phyloP scores from a whole-genome alignment of 208 protist species.

The Crithidia bombi region DNA sequence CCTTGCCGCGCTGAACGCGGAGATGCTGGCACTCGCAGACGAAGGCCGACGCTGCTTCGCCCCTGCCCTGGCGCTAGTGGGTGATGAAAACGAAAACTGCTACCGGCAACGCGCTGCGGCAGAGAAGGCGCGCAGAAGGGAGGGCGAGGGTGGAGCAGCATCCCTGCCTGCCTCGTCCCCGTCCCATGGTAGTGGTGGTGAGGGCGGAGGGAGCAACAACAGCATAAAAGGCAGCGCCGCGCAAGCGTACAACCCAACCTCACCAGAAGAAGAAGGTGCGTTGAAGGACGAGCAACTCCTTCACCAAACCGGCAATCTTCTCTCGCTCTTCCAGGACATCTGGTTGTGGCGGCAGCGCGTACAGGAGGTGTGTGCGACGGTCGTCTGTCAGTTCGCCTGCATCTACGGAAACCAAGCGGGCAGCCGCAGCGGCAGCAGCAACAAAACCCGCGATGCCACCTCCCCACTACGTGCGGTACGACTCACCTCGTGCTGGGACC shows the following conservation, averaged over 20 bases:
- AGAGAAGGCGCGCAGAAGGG: not conserved
- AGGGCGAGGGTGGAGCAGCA: not conserved
- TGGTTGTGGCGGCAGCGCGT: constrained; percentile 79
- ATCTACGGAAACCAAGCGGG: constrained; percentile 42
- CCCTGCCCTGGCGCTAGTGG: constrained; percentile 54
- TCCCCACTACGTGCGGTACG: constrained; percentile 47
- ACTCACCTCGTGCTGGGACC: constrained; percentile 66
- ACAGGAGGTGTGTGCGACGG: constrained; percentile 65
- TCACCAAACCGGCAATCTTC: constrained; percentile 52
- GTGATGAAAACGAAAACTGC: constrained; percentile 41
- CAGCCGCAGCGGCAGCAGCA: not conserved
- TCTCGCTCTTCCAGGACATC: constrained; percentile 78
- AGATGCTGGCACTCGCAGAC: constrained; percentile 54
- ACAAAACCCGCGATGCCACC: not conserved
- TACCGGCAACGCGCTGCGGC: constrained; percentile 10
- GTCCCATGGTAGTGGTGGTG: not conserved
- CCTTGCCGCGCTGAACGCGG: constrained; percentile 39
- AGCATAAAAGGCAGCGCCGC: not conserved
- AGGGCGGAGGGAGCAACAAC: not conserved
- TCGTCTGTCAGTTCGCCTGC: constrained; percentile 78
- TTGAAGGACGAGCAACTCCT: constrained; percentile 78
- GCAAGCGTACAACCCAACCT: not conserved
- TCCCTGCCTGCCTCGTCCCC: not conserved
- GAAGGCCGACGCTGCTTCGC: constrained; percentile 45
- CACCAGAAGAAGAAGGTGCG: constrained; percentile 6